A percentile compares a stretch with the other conserved stretches of the same genome.
phyloP scores from a whole-genome alignment of 805 yeast species.

The Huiozyma naganishii region DNA sequence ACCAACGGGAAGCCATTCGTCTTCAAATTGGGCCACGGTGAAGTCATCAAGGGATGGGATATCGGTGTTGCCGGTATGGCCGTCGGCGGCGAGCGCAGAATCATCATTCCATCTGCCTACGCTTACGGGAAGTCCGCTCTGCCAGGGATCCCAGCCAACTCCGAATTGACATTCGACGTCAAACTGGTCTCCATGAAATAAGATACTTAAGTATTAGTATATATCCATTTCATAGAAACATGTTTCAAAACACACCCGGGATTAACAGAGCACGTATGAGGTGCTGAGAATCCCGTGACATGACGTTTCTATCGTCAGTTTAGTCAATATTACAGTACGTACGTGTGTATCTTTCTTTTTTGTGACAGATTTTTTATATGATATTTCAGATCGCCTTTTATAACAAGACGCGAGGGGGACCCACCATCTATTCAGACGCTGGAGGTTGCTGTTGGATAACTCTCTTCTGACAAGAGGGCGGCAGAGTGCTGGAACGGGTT shows the following conservation, averaged over 20 bases:
- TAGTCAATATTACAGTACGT: too few species aligned
- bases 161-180: conserved; percentile 92
- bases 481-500: background rate
- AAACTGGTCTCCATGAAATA: conserved; percentile 85
- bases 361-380: too few species aligned
- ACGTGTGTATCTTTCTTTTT: too few species aligned
- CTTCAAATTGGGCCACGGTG: conserved; percentile 90
- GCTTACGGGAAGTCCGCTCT: conserved; percentile 91
- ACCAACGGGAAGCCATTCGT: conserved; percentile 92
- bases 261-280: too few species aligned
- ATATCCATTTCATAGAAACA: background rate
- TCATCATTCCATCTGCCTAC: conserved; percentile 88
- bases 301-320: too few species aligned
- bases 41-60: conserved; percentile 98
- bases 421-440: too few species aligned
- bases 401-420: too few species aligned
- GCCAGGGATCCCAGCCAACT: conserved; percentile 97
- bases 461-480: too few species aligned
- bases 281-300: too few species aligned
- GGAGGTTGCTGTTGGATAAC: too few species aligned
- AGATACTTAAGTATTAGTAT: conserved; percentile 1
- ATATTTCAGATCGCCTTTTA: too few species aligned
- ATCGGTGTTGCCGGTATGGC: conserved; percentile 98
- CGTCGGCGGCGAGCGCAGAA: conserved; percentile 98
- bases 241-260: too few species aligned